phyloP scores from a whole-genome alignment of 495 filamentous ascomycete genomes.

The Paragyromitra xinjiangensis region DNA sequence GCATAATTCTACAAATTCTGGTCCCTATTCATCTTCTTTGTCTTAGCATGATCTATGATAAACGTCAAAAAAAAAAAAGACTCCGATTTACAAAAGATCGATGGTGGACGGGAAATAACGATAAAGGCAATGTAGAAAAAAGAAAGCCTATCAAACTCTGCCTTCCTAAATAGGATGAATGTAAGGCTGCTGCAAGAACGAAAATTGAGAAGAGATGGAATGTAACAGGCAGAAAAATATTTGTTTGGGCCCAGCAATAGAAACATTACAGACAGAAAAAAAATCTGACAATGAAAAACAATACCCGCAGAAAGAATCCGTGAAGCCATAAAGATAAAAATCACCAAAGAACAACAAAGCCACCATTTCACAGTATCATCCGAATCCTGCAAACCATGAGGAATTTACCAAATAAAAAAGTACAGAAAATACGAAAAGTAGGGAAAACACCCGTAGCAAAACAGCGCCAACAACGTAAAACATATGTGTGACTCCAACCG shows the following conservation, averaged over 20 bases:
- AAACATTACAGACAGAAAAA: slow-evolving; percentile 23
- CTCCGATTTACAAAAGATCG: slow-evolving; percentile 22
- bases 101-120: background rate
- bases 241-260: slow-evolving; percentile 23
- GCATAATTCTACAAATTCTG: background rate
- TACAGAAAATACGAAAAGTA: slow-evolving; percentile 2
- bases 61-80: background rate
- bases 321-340: background rate
- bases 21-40: background rate
- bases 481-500: slow-evolving; percentile 44
- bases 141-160: slow-evolving; percentile 9
- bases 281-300: slow-evolving; percentile 15
- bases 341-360: slow-evolving; percentile 27
- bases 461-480: slow-evolving; percentile 49
- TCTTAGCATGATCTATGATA: slow-evolving; percentile 15
- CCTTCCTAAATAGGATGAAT: slow-evolving; percentile 16
- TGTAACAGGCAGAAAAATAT: slow-evolving; percentile 25
- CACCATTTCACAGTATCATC: slow-evolving; percentile 22
- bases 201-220: slow-evolving; percentile 33
- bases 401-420: slow-evolving; percentile 22
- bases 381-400: slow-evolving; percentile 15
- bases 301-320: slow-evolving; percentile 26
- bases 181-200: slow-evolving; percentile 23
- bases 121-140: slow-evolving; percentile 15
- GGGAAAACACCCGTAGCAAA: slow-evolving; percentile 12